A percentile compares a stretch with the other conserved stretches of the same genome.
Evolutionary conservation across 768 basidiomycete genomes (phyloP).

Genomic region (Asterophora parasitica): DNA sequence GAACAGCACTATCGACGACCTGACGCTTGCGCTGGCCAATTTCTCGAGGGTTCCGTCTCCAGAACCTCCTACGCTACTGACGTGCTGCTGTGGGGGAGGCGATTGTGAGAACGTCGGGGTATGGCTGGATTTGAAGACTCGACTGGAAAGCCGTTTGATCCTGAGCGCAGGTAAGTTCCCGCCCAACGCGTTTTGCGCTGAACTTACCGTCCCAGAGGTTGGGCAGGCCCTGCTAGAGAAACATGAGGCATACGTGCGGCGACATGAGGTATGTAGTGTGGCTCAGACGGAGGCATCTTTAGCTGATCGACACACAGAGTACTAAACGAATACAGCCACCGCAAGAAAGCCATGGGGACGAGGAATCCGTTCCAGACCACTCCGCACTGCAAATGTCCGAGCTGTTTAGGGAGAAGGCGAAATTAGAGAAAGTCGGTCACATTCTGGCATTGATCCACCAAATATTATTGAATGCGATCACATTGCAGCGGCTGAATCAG

Average conservation of each 20-base stretch:
- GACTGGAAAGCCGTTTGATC: constrained; percentile 71
- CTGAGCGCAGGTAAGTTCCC: constrained; percentile 78
- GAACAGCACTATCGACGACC: constrained; percentile 69
- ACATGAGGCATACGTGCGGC: constrained; percentile 82
- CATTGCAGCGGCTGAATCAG: constrained; percentile 63
- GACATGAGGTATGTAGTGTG: constrained; percentile 50
- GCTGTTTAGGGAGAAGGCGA: constrained; percentile 52
- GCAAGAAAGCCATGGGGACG: constrained; percentile 14
- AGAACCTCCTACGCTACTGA: constrained; percentile 46
- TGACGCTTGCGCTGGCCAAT: constrained; percentile 66
- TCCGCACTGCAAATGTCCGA: constrained; percentile 26
- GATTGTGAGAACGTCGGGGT: constrained; percentile 60
- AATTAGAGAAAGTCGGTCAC: constrained; percentile 51
- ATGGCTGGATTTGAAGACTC: constrained; percentile 62
- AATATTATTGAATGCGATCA: constrained; percentile 3
- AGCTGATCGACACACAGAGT: constrained; percentile 5
- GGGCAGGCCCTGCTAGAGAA: constrained; percentile 83
- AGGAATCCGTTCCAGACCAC: constrained; percentile 26
- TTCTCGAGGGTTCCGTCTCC: constrained; percentile 75
- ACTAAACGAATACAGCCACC: constrained; percentile 2
- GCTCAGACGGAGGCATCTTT: not conserved
- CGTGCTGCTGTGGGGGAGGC: constrained; percentile 64
- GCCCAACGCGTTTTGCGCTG: not conserved
- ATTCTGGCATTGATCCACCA: not conserved
- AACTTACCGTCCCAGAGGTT: constrained; percentile 54